Conservation (phyloP, 192 early-diverging fungal genomes). For the Coemansia pectinata region DNA sequence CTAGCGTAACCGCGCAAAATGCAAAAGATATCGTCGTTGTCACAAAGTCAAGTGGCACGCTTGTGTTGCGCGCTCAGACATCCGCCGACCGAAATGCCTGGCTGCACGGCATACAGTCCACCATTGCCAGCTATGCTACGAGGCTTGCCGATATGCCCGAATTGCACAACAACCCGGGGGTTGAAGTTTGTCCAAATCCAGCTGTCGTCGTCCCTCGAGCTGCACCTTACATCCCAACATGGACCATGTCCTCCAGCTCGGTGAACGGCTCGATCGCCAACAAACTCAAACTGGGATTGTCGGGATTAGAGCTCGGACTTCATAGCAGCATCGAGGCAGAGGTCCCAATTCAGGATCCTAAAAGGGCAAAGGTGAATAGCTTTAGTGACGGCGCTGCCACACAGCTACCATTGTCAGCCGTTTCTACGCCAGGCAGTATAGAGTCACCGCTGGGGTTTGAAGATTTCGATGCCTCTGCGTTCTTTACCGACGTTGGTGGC, state of each 20-base stretch:
- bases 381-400: background rate
- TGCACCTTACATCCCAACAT: background rate
- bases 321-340: background rate
- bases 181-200: background rate
- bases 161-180: background rate
- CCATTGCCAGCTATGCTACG: background rate
- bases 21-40: slow-evolving; percentile 33
- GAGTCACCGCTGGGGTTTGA: background rate
- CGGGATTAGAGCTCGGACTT: background rate
- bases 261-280: background rate
- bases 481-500: slow-evolving; percentile 26
- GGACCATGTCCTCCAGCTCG: background rate
- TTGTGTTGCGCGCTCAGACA: slow-evolving; percentile 37
- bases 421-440: background rate
- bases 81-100: slow-evolving; percentile 17
- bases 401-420: background rate
- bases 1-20: slow-evolving; percentile 17
- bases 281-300: background rate
- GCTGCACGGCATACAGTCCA: background rate
- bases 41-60: slow-evolving; percentile 3
- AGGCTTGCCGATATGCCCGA: background rate
- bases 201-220: background rate
- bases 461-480: slow-evolving; percentile 32
- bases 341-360: background rate
- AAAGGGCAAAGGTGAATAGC: background rate